These are phyloP conservation scores for Ceratobasidium sp. DNA, from an alignment of 1,284 basidiomycete species.

Conservation along the genomic window DNA sequence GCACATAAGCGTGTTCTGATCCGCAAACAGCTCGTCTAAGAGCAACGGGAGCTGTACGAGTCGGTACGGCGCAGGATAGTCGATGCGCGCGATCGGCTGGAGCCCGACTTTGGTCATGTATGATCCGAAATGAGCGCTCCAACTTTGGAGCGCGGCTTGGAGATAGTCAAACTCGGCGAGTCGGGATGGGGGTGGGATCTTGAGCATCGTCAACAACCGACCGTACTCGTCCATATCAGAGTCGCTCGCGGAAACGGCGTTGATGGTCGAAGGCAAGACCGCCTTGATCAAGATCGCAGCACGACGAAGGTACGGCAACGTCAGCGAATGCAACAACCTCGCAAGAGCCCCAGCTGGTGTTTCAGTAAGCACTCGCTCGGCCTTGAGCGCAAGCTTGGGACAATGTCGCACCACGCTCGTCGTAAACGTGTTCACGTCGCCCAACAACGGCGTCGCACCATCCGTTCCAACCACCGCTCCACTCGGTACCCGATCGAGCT, in stretches of 20 bases:
- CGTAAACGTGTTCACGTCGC: slow-evolving; percentile 75
- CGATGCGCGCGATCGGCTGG: slow-evolving; percentile 78
- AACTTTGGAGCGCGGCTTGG: slow-evolving; percentile 84
- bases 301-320: slow-evolving; percentile 93
- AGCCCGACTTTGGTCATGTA: slow-evolving; percentile 79
- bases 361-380: slow-evolving; percentile 79
- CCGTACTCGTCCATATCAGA: slow-evolving; percentile 75
- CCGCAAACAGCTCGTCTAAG: slow-evolving; percentile 86
- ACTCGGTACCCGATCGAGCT: slow-evolving; percentile 65
- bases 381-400: slow-evolving; percentile 82
- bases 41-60: slow-evolving; percentile 85
- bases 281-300: slow-evolving; percentile 89
- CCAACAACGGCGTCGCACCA: slow-evolving; percentile 74
- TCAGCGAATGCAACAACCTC: slow-evolving; percentile 90
- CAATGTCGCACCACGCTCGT: slow-evolving; percentile 82
- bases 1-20: slow-evolving; percentile 81
- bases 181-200: slow-evolving; percentile 79
- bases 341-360: slow-evolving; percentile 87
- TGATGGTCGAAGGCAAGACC: slow-evolving; percentile 75
- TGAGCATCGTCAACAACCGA: slow-evolving; percentile 81
- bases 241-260: slow-evolving; percentile 61
- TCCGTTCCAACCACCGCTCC: slow-evolving; percentile 67
- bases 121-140: slow-evolving; percentile 86
- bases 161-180: slow-evolving; percentile 84
- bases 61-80: slow-evolving; percentile 89